Percentiles rank a stretch among this genome's conserved stretches.
phyloP scores from a whole-genome alignment of 2,329 filamentous ascomycete species.

The Pseudocercospora musae region DNA sequence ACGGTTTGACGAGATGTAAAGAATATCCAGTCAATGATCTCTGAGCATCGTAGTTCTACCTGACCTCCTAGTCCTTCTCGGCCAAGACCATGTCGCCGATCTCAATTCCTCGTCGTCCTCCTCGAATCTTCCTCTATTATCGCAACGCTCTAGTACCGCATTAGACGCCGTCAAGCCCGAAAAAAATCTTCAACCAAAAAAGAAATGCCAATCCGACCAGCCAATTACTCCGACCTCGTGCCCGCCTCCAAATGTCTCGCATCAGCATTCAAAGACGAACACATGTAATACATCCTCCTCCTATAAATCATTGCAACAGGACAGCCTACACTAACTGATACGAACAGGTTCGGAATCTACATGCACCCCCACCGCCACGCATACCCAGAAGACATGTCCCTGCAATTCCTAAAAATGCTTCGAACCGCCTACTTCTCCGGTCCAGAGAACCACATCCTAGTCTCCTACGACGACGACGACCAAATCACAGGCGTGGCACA shows the following conservation, averaged over 20 bases:
- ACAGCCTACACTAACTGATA: no score
- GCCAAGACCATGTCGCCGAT: neutral
- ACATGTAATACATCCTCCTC: slow-evolving; percentile 4
- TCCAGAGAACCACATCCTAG: slow-evolving; percentile 17
- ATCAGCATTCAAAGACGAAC: slow-evolving; percentile 28
- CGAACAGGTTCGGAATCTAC: slow-evolving; percentile 13
- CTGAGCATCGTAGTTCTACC: neutral
- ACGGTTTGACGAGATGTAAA: neutral
- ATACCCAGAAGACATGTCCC: slow-evolving; percentile 29
- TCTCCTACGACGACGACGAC: slow-evolving; percentile 17
- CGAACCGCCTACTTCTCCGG: slow-evolving; percentile 16
- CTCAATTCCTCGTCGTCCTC: neutral
- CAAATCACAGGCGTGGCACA: slow-evolving; percentile 28
- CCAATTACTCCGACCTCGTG: slow-evolving; percentile 27
- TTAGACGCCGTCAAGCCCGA: no score
- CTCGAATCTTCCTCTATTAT: neutral
- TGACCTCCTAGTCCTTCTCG: neutral
- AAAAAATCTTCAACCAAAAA: neutral
- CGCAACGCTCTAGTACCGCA: no score
- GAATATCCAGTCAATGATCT: neutral
- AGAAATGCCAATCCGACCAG: slow-evolving; percentile 27
- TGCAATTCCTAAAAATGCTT: slow-evolving; percentile 26
- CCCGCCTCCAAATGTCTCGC: slow-evolving; percentile 27
- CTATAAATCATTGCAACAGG: no score
- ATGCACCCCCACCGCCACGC: slow-evolving; percentile 24